Evolutionary conservation across 352 stramenopile species (phyloP).

Genomic region (Globisporangium recalcitrans): DNA sequence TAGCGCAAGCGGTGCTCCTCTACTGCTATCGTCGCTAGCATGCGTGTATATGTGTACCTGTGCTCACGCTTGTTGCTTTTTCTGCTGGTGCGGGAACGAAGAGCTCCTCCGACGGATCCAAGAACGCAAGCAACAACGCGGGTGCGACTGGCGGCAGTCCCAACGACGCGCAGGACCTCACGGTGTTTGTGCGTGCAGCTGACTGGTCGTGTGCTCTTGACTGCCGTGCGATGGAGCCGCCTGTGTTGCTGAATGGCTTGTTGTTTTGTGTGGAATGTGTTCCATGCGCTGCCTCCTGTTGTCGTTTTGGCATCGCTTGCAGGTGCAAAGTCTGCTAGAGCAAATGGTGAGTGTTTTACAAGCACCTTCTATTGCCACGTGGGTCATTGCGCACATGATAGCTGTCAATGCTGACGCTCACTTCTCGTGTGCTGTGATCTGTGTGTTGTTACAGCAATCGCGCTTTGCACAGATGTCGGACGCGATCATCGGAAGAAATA

Average conservation of each 20-base stretch:
- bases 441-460: constrained; percentile 58
- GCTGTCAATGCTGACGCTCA: not conserved
- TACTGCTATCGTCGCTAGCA: not conserved
- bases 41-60: not conserved
- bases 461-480: constrained; percentile 88
- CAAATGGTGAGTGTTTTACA: constrained; percentile 50
- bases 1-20: not conserved
- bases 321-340: constrained; percentile 67
- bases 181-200: constrained; percentile 50
- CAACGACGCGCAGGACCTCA: constrained; percentile 56
- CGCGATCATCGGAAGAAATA: constrained; percentile 85
- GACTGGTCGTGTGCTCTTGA: not conserved
- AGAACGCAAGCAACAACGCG: constrained; percentile 24
- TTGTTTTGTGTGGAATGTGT: too few relatives aligned
- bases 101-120: constrained; percentile 37
- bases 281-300: too few relatives aligned
- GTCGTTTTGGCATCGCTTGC: too few relatives aligned
- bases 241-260: not conserved
- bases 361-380: not conserved
- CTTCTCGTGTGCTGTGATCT: not conserved
- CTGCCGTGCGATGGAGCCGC: not conserved
- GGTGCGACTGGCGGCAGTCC: constrained; percentile 18
- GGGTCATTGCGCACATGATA: not conserved
- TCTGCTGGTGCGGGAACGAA: constrained; percentile 5
- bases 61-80: not conserved